A percentile compares a stretch with the other conserved stretches of the same genome.
phyloP scores from a whole-genome alignment of 139 green algal species.

The Picochlorum sp. region DNA sequence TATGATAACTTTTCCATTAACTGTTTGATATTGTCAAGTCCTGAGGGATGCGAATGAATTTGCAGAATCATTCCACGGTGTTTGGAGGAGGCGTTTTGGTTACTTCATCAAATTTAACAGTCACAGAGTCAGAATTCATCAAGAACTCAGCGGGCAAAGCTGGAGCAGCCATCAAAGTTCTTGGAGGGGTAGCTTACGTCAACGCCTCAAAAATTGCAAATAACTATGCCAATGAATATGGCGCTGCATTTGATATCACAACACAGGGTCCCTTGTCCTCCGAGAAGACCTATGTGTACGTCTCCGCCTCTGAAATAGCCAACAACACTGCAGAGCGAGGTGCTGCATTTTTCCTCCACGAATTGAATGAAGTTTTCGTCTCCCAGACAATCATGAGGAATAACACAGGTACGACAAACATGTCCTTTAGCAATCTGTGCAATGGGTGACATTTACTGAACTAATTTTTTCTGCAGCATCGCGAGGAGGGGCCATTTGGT shows the following conservation, averaged over 20 bases:
- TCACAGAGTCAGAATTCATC: conserved; percentile 3
- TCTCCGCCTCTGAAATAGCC: not conserved
- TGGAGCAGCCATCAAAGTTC: conserved; percentile 17
- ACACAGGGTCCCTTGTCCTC: not conserved
- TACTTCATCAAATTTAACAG: conserved; percentile 12
- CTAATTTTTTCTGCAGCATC: not conserved
- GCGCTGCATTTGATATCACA: conserved; percentile 11
- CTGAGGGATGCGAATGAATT: no score
- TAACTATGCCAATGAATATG: conserved; percentile 12
- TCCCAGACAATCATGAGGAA: conserved; percentile 5
- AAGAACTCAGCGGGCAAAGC: conserved; percentile 4
- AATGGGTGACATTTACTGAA: not conserved
- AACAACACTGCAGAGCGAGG: conserved; percentile 14
- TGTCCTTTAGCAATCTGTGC: not conserved
- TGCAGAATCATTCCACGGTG: conserved; percentile 16
- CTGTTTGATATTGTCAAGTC: no score
- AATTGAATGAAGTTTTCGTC: conserved; percentile 1
- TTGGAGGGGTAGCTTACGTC: conserved; percentile 7
- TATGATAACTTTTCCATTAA: not conserved
- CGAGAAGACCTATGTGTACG: conserved; percentile 1
- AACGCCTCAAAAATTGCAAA: conserved; percentile 1
- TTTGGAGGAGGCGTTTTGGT: conserved; percentile 19
- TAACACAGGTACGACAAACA: conserved; percentile 6
- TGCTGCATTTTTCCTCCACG: conserved; percentile 13
- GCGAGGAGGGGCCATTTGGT: not conserved